Evolutionary conservation across 106 monocot genomes (phyloP), one percentile per base, ranked within the genome.

Genomic region (Dendrobium huoshanense): DNA sequence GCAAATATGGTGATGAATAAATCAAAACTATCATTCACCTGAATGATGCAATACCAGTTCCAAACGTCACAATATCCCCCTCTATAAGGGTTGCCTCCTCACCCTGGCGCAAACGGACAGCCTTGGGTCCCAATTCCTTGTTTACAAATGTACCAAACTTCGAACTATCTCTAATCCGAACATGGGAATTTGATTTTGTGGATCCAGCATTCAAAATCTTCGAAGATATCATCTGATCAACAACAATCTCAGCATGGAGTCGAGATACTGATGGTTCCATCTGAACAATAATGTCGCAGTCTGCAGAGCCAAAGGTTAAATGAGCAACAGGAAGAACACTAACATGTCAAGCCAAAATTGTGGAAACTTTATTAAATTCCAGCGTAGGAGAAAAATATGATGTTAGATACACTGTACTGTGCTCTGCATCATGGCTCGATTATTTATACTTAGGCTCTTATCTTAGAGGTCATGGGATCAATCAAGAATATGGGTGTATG

Each of bases 101-200:
- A 74, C 88, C 81, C 43, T 89, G 87, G 68, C 77, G 82, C 72
- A 88, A 75, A 47, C 89, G 86, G 54, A 27, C 0, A 27, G 86
- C 79, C 76, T 91, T 88, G 10, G 56, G 55, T 43, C 85, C 92
- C 20, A 73, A 51, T 77, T 89, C 87, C 82, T 90, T 94, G 75
- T 92, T 92, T 67, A 94, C 44, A 83, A 83, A 94, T 4, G 97
- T 98, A 5, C 97, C 97, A 85, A 82, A 98, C 61, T 94, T 98
- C 42, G 97, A 98, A 27, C 78, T 87, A 77, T 98, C 94, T 45
- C 82, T 82, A 20, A 98, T 79, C 75, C 77, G 77, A 75, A 91
- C 91, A 89, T 77, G 45, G 9, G 87, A 78, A 65, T 72, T 72
- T n/a, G 29, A 77, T 27, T 24, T 70, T 24, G 81, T 29, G 40